phyloP scores from a whole-genome alignment of 108 stramenopile species.

The Fragilariopsis cylindrus region DNA sequence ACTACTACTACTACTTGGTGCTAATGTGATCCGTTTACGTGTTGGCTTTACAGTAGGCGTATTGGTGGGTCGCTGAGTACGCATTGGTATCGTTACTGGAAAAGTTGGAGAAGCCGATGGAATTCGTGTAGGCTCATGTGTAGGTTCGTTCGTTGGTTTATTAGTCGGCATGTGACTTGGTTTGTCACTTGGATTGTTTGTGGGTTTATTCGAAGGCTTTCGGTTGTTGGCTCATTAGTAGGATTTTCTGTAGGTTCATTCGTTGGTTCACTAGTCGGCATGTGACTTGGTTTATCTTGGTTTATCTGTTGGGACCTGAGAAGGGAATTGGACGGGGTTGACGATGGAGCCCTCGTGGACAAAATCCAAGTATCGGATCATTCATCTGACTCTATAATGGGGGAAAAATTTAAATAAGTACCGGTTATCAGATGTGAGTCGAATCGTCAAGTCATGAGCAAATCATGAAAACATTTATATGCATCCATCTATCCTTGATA shows the following conservation, averaged over 20 bases:
- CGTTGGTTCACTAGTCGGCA: background rate
- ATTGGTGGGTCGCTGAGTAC: background rate
- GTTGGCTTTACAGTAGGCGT: background rate
- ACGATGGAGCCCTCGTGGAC: background rate
- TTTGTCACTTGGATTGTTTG: background rate
- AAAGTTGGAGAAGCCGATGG: constrained; percentile 10
- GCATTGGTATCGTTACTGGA: background rate
- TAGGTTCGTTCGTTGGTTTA: constrained; percentile 1
- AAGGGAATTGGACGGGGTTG: background rate
- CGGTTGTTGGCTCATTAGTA: constrained; percentile 5
- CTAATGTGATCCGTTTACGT: background rate
- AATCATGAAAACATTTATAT: background rate
- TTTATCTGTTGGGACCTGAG: background rate
- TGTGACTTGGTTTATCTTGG: background rate
- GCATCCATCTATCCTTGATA: background rate
- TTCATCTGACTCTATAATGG: background rate
- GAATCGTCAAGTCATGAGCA: background rate
- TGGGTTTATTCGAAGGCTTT: background rate
- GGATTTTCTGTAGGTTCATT: background rate
- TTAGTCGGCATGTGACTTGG: background rate
- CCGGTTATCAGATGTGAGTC: too few species aligned
- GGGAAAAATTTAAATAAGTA: background rate
- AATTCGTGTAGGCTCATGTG: background rate
- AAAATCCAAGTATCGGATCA: background rate
- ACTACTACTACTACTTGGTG: background rate